phyloP scores from a whole-genome alignment of 768 basidiomycete species.

The Kwoniella mangroviensis region DNA sequence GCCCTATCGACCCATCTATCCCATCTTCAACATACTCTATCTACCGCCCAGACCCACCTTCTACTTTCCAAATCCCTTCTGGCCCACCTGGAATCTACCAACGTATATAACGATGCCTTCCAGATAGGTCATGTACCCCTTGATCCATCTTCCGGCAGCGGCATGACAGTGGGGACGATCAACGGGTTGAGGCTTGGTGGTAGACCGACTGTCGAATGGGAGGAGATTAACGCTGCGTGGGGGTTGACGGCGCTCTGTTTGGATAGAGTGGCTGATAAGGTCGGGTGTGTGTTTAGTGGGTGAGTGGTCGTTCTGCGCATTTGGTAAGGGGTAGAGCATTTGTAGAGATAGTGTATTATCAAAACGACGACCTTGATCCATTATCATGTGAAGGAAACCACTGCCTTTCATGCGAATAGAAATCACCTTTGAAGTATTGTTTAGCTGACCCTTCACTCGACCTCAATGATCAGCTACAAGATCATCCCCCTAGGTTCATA shows the following conservation, averaged over 20 bases:
- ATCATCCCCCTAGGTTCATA: conserved; percentile 94
- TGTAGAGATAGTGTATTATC: too few relatives aligned
- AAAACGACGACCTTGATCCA: too few relatives aligned
- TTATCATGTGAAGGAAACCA: too few relatives aligned
- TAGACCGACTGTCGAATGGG: conserved; percentile 88
- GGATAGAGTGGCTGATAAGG: conserved; percentile 87
- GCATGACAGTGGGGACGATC: conserved; percentile 77
- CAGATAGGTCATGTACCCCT: conserved; percentile 57
- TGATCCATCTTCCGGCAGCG: conserved; percentile 10
- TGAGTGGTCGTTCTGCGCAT: conserved; percentile 57
- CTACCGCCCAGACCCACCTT: conserved; percentile 49
- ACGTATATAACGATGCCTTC: conserved; percentile 59
- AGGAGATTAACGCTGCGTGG: conserved; percentile 99
- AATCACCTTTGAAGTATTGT: too few relatives aligned
- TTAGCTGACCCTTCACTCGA: not conserved
- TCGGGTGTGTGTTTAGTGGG: conserved; percentile 86
- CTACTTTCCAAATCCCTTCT: conserved; percentile 49
- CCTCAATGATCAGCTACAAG: conserved; percentile 68
- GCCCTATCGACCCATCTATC: conserved; percentile 17
- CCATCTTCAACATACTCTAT: conserved; percentile 31
- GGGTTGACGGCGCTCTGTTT: conserved; percentile 90
- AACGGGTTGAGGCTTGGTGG: conserved; percentile 91
- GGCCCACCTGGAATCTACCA: conserved; percentile 54
- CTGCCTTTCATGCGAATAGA: too few relatives aligned
- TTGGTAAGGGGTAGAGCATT: too few relatives aligned